A percentile compares a stretch with the other conserved stretches of the same genome.
Evolutionary conservation across 305 asterid species (phyloP).

Genomic region (Solanum hybrid): DNA sequence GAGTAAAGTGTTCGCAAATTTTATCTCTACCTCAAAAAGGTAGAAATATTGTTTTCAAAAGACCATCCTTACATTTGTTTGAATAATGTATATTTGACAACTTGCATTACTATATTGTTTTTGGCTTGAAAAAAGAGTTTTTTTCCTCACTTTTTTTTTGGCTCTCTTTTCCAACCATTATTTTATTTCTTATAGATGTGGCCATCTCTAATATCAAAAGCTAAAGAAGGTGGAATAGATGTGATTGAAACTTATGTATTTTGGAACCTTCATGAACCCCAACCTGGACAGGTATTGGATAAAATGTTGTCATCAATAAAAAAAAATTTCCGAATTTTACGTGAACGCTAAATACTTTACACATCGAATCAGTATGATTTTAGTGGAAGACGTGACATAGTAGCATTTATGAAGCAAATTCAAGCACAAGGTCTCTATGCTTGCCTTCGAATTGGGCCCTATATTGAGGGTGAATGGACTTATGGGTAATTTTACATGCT

Average conservation of each 20-base stretch:
- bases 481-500: constrained; percentile 49
- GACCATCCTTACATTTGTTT: neutral
- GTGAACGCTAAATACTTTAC: neutral
- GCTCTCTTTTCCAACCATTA: neutral
- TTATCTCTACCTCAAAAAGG: neutral
- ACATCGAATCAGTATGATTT: constrained; percentile 49
- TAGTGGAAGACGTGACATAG: constrained; percentile 53
- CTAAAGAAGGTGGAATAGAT: constrained; percentile 64
- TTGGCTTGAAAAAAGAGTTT: neutral
- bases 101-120: neutral
- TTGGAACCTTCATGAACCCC: constrained; percentile 84
- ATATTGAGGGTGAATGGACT: constrained; percentile 73
- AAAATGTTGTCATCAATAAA: neutral
- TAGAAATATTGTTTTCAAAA: too few relatives aligned
- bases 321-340: neutral
- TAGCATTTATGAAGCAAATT: constrained; percentile 54
- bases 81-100: neutral
- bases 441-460: constrained; percentile 82
- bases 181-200: constrained; percentile 47
- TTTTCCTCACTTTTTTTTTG: too few relatives aligned
- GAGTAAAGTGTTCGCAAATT: fast-evolving
- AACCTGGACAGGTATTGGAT: constrained; percentile 42
- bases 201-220: constrained; percentile 64
- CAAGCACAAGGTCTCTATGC: constrained; percentile 72
- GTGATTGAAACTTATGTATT: constrained; percentile 77